Base-by-base conservation (phyloP, 352 stramenopile species). In the Globisporangium polare region DNA sequence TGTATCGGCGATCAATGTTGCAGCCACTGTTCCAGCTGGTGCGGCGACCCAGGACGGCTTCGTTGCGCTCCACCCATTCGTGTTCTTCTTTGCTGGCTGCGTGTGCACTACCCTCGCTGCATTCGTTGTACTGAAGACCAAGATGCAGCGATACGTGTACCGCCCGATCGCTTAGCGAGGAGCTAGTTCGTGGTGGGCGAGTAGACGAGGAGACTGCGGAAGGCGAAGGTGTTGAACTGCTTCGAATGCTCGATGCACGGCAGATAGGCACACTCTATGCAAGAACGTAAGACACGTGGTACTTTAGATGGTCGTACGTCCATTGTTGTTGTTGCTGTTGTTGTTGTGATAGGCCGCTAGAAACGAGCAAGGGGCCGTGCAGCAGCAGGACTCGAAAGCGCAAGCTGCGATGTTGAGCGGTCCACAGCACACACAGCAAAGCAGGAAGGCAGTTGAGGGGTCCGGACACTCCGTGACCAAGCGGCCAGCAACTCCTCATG, bases 1-100 rank as follows among this genome's bases (percentile, higher is more conserved):
- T 43, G 29, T 42, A 4, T 41, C 54, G 15, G 49, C 27, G 10
- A 29, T 37, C 39, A 45, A 41, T 50, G 26, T 42, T 35, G 53
- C 53, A n/a, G 45, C 58, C 1, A 54, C 75, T 12, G 53, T 29
- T 9, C n/a, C n/a, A n/a, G 68, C 47, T 15, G 47, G 61, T 31
- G 35, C 56, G 18, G 47, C 17, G 4, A 43, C n/a, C 0, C 1
- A 20, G 12, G 67, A 60, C 12, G 58, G 41, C n/a, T 73, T 72
- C 33, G 66, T 72, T 29, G 46, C 62, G 3, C 26, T 64, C 26
- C 71, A 86, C 33, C 76, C 70, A 0, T 39, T 79, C 39, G 62
- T 74, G 60, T 88, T 85, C 63, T 91, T 91, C 61, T 64, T 85
- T 37, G 78, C 75, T 10, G 82, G 82, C 27, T 84, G 72, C 59